Conservation (phyloP, 75 land plant species). For the Picea glauca region DNA sequence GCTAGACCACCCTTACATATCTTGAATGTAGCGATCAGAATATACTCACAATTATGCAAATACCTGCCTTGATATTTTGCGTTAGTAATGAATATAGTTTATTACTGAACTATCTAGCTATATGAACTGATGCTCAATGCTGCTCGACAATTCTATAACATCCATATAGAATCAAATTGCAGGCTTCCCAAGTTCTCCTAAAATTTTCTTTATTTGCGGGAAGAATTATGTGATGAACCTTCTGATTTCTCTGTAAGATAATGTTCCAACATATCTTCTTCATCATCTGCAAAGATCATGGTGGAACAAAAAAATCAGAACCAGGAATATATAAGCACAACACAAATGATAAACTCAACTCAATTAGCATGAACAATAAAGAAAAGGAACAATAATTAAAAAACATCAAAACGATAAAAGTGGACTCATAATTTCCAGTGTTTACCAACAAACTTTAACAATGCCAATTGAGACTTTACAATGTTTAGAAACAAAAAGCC, state of each 20-base stretch:
- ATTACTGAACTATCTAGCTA: not conserved
- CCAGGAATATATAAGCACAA: too few species aligned
- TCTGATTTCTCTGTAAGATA: slow-evolving; percentile 71
- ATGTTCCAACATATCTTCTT: slow-evolving; percentile 98
- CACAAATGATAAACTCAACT: too few species aligned
- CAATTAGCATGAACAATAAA: too few species aligned
- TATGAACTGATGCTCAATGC: not conserved
- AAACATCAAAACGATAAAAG: too few species aligned
- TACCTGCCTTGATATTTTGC: not conserved
- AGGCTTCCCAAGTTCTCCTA: not conserved
- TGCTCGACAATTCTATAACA: not conserved
- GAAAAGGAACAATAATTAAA: too few species aligned
- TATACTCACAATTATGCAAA: not conserved
- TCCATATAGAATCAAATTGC: not conserved
- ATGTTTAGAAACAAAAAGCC: too few species aligned
- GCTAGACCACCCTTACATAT: not conserved
- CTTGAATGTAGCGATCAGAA: not conserved
- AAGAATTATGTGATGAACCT: slow-evolving; percentile 24
- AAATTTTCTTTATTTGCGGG: not conserved
- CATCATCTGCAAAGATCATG: slow-evolving; percentile 59
- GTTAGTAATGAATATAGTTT: not conserved
- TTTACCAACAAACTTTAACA: too few species aligned
- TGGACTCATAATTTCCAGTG: too few species aligned
- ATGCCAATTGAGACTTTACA: too few species aligned
- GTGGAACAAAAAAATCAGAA: too few species aligned